Evolutionary conservation across 306 rosid species (phyloP).

Genomic region (Vachellia pachyceras): DNA sequence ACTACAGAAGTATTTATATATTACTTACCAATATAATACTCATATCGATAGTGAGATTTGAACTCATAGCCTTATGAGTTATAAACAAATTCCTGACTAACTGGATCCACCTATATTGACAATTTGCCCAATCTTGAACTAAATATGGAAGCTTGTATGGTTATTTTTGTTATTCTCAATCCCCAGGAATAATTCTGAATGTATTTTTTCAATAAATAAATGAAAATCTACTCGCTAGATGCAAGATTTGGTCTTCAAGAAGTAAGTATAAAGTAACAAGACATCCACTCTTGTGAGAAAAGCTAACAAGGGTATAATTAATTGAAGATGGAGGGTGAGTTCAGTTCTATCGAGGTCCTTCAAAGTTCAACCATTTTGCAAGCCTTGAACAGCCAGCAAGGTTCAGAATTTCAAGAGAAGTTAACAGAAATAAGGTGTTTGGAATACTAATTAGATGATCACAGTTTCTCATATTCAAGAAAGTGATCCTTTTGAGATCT

Average conservation of each 20-base stretch:
- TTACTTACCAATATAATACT: too few relatives aligned
- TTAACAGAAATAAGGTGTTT: background rate
- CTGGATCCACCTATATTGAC: too few relatives aligned
- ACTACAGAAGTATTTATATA: too few relatives aligned
- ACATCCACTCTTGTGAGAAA: background rate
- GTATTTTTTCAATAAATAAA: background rate
- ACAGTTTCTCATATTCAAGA: conserved; percentile 7
- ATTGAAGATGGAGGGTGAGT: background rate
- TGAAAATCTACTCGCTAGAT: background rate
- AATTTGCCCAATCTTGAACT: too few relatives aligned
- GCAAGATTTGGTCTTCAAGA: background rate
- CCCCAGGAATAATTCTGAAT: background rate
- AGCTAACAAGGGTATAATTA: background rate
- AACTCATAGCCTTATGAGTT: too few relatives aligned
- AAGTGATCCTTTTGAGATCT: background rate
- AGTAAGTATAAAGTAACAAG: background rate
- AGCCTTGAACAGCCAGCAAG: conserved; percentile 11
- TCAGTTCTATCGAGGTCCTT: conserved; percentile 9
- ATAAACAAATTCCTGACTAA: too few relatives aligned
- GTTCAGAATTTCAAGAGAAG: conserved; percentile 17
- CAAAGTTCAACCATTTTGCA: background rate
- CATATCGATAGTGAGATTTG: too few relatives aligned
- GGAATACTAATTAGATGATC: conserved; percentile 2
- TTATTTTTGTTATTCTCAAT: too few relatives aligned
- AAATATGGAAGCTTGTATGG: too few relatives aligned